Evolutionary conservation across 192 early-diverging fungal genomes (phyloP).

Genomic region (Ambispora gerdemannii): DNA sequence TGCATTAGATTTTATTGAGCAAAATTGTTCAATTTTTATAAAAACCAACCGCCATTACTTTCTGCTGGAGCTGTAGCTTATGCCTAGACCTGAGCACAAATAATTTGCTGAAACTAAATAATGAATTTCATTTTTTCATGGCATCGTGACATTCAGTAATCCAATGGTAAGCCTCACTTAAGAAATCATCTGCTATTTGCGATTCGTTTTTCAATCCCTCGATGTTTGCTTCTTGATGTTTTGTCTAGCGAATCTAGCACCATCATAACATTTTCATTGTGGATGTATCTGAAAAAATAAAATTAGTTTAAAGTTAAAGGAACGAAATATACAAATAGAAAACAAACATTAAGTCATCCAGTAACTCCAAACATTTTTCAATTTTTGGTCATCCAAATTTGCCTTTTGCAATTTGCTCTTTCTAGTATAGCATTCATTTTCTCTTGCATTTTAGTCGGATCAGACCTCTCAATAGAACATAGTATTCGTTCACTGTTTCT

Average conservation of each 20-base stretch:
- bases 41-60: no score
- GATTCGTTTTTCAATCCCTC: slow-evolving; percentile 19
- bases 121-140: no score
- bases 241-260: background rate
- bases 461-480: slow-evolving; percentile 7
- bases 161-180: background rate
- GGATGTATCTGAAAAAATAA: background rate
- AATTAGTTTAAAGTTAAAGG: background rate
- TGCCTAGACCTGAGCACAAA: no score
- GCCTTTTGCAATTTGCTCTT: background rate
- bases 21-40: no score
- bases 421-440: background rate
- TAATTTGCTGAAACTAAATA: no score
- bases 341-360: background rate
- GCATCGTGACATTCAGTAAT: background rate
- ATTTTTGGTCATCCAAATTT: background rate
- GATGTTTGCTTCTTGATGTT: slow-evolving; percentile 1
- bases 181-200: background rate
- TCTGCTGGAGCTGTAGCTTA: no score
- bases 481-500: background rate
- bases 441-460: slow-evolving; percentile 1
- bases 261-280: slow-evolving; percentile 4
- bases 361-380: background rate
- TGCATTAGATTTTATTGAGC: no score
- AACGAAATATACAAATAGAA: background rate